Base-by-base conservation (phyloP, 2,329 filamentous ascomycete genomes). In the Conoideocrella luteorostrata region DNA sequence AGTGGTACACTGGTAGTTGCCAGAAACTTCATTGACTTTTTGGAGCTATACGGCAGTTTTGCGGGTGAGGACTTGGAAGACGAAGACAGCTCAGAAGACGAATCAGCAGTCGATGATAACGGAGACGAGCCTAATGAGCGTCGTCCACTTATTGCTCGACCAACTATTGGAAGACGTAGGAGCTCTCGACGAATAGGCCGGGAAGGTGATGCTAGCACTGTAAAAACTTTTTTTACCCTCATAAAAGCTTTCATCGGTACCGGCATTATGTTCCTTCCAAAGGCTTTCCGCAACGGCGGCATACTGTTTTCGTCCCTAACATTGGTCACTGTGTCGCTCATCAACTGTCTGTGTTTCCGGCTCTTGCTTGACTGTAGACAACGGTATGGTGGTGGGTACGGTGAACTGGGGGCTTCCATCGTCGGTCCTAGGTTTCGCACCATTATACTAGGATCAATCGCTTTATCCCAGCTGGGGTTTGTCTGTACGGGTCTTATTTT, bases 221-320 rank as follows among this genome's bases (percentile, higher is more conserved):
- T 75, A 30, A 85, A 86, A 65, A 82, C 85, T 0, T 89, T 89
- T 63, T 88, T 88, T 60, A 89, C 84, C 0, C 69, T 88, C 9
- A 68, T 89, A 41, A 89, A 89, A 61, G 84, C 85, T 2, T 89
- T 89, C 54, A 77, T 89, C 43, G 85, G 85, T 38, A 89, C 85
- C 1, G 85, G 85, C 48, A 88, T 89, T 60, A 87, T 89, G 80
- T 89, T 89, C 56, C 61, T 89, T 35, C 85, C 85, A 37, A 88
- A 87, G 57, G 85, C 85, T 0, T 89, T 88, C 64, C 78, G 79
- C 56, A 89, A 89, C 51, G 85, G 85, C 28, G 85, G 85, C 20
- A 81, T 89, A 41, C 67, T 88, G 10, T 89, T 89, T 58, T 88
- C 84, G 0, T 82, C 80, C 0, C 63, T 87, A 39, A 81, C 82